Conservation (phyloP, 305 asterid genomes). For the Rubia tinctorum region DNA sequence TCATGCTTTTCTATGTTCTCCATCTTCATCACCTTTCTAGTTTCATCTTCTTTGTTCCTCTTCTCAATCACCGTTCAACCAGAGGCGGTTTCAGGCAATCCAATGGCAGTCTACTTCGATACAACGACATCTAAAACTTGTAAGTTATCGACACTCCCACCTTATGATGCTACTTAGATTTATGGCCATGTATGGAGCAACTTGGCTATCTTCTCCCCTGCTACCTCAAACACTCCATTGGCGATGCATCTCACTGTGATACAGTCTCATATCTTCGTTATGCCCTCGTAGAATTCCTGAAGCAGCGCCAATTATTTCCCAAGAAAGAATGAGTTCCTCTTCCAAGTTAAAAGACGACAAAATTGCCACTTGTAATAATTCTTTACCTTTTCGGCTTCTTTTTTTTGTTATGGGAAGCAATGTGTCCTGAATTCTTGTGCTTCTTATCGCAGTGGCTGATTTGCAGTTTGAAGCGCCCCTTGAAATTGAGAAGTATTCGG, state of each 20-base stretch:
- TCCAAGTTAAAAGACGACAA: slow-evolving; percentile 35
- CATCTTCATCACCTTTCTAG: no score
- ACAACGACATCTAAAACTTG: neutral
- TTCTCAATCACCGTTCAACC: no score
- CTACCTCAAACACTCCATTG: no score
- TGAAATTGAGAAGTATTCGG: slow-evolving; percentile 67
- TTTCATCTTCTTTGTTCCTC: no score
- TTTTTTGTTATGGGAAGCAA: neutral
- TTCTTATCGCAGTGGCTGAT: slow-evolving; percentile 53
- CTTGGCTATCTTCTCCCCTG: slow-evolving; percentile 32
- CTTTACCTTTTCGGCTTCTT: neutral
- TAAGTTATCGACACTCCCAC: neutral
- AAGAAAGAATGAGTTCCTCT: slow-evolving; percentile 56
- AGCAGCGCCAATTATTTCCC: slow-evolving; percentile 32
- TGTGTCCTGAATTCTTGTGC: neutral
- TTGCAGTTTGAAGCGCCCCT: slow-evolving; percentile 60
- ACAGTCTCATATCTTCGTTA: slow-evolving; percentile 15
- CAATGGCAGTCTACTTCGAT: no score
- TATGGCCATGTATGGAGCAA: slow-evolving; percentile 46
- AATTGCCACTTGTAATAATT: slow-evolving; percentile 55
- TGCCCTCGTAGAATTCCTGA: slow-evolving; percentile 19
- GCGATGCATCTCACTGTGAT: slow-evolving; percentile 20
- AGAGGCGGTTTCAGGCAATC: no score
- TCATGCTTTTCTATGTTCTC: no score
- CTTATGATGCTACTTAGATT: neutral